A percentile compares a stretch with the other conserved stretches of the same genome.
Conservation (phyloP, 768 basidiomycete genomes). For the Pseudohyphozyma bogoriensis region DNA sequence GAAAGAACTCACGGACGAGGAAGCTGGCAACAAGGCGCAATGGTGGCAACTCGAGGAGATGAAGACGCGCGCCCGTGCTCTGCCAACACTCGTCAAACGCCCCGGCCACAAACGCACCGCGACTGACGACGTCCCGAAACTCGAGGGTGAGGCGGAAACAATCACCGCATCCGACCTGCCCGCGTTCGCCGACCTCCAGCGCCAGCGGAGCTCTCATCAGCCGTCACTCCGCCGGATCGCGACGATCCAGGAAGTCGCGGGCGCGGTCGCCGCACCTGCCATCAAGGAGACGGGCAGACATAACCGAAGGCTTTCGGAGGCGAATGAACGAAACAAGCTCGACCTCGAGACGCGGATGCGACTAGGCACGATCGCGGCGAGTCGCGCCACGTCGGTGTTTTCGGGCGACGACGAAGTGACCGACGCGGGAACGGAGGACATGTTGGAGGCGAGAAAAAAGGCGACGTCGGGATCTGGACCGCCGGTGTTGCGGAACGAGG, state of each 20-base stretch:
- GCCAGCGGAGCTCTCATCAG: not conserved
- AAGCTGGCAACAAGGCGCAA: conserved; percentile 14
- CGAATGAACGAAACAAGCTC: not conserved
- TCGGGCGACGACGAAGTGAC: not conserved
- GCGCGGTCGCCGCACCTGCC: not conserved
- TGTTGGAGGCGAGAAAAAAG: no score
- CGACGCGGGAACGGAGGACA: no score
- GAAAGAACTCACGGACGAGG: not conserved
- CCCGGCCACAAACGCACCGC: not conserved
- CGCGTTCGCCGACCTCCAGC: not conserved
- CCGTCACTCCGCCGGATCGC: not conserved
- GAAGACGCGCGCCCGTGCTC: not conserved
- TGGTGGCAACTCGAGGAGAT: not conserved
- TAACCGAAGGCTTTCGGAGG: not conserved
- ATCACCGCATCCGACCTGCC: not conserved
- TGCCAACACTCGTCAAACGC: not conserved
- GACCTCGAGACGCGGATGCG: not conserved
- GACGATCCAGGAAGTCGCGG: not conserved
- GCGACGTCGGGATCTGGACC: no score
- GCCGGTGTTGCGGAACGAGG: no score
- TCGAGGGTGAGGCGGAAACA: not conserved
- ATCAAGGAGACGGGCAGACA: not conserved
- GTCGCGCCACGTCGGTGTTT: not conserved
- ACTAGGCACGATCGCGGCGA: not conserved
- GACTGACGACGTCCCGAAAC: not conserved